phyloP scores from a whole-genome alignment of 2,329 filamentous ascomycete genomes.

The Phyllosticta paracitricarpa region DNA sequence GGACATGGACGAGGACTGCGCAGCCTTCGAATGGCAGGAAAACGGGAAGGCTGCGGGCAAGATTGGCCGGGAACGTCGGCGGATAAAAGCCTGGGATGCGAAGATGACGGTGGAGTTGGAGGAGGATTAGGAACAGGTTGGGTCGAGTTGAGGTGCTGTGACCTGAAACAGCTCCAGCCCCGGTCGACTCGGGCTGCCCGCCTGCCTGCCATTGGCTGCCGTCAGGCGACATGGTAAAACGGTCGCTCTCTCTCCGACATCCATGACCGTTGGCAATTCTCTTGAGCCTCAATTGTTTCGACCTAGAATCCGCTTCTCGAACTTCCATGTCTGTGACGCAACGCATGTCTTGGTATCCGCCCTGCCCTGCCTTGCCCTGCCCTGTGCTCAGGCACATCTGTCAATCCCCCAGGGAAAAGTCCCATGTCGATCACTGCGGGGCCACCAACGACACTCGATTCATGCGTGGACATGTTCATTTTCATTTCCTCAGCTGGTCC shows the following conservation, averaged over 20 bases:
- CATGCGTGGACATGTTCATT: too few species aligned
- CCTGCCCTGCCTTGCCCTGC: not conserved
- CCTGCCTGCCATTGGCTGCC: not conserved
- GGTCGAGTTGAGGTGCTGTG: not conserved
- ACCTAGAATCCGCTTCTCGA: not conserved
- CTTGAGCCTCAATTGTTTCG: not conserved
- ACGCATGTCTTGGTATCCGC: not conserved
- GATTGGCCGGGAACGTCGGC: not conserved
- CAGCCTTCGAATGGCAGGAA: not conserved
- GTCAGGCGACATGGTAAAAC: not conserved
- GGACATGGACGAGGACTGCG: not conserved
- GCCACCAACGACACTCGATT: not conserved
- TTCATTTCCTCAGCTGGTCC: too few species aligned
- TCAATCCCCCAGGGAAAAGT: constrained; percentile 6
- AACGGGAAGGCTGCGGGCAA: not conserved
- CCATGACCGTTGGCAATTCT: not conserved
- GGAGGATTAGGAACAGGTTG: not conserved
- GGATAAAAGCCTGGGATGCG: not conserved
- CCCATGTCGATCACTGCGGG: constrained; percentile 10
- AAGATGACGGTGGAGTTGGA: not conserved
- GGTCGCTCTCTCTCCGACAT: not conserved
- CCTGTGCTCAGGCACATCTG: constrained; percentile 6
- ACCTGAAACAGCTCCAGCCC: not conserved
- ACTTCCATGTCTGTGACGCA: not conserved
- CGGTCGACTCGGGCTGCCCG: not conserved